Conservation (phyloP, 2,329 filamentous ascomycete genomes). For the Pezicula neosporulosa region DNA sequence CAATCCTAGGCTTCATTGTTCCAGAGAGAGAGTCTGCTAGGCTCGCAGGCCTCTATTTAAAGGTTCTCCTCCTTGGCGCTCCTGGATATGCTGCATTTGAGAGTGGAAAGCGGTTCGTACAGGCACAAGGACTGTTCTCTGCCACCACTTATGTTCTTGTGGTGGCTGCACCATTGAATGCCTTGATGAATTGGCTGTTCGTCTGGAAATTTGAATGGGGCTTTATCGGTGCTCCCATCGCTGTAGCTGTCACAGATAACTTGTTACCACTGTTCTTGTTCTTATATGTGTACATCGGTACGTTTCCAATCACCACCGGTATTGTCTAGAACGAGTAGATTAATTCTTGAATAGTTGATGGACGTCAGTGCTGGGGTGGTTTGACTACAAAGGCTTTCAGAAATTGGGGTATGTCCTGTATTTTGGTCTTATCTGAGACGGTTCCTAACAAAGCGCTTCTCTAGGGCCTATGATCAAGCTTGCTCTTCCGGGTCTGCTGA, state of each 20-base stretch:
- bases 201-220: constrained; percentile 69
- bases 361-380: constrained; percentile 77
- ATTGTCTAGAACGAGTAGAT: too few relatives aligned
- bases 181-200: constrained; percentile 74
- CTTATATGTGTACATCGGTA: constrained; percentile 63
- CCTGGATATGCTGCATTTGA: constrained; percentile 77
- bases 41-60: constrained; percentile 71
- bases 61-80: constrained; percentile 65
- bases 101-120: constrained; percentile 73
- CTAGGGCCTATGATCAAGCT: constrained; percentile 75
- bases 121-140: constrained; percentile 79
- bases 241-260: constrained; percentile 72
- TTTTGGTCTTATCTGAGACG: neutral
- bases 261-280: constrained; percentile 71
- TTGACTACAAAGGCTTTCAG: constrained; percentile 65
- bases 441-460: constrained; percentile 6
- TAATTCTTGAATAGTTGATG: constrained; percentile 42
- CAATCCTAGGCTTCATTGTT: constrained; percentile 63
- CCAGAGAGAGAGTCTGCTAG: constrained; percentile 68
- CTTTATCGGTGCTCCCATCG: constrained; percentile 78
- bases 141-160: constrained; percentile 75
- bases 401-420: constrained; percentile 56
- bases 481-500: constrained; percentile 83
- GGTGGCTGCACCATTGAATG: constrained; percentile 72
- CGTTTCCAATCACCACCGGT: too few relatives aligned